phyloP scores from a whole-genome alignment of 768 basidiomycete species.

The Suillus variegatus region DNA sequence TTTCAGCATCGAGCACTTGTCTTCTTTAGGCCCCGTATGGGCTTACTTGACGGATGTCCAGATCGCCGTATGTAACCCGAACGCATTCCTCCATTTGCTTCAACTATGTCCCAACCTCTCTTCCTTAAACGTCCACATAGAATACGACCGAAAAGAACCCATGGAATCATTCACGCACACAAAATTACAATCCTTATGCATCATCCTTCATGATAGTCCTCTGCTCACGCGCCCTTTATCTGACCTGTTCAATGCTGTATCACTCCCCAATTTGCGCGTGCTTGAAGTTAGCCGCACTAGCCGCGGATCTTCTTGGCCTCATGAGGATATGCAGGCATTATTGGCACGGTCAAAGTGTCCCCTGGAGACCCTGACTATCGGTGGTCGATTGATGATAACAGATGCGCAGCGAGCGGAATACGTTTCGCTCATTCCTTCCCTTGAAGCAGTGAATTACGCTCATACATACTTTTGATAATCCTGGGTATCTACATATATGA shows the following conservation, averaged over 20 bases:
- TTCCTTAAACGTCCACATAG: neutral
- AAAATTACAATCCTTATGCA: slow-evolving; percentile 13
- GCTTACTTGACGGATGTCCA: slow-evolving; percentile 16
- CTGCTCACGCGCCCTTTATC: neutral
- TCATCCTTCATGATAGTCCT: slow-evolving; percentile 3
- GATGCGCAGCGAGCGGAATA: slow-evolving; percentile 18
- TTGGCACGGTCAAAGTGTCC: slow-evolving; percentile 21
- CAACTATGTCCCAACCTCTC: slow-evolving; percentile 19
- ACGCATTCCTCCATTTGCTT: slow-evolving; percentile 14
- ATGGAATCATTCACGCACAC: slow-evolving; percentile 9
- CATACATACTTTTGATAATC: no score
- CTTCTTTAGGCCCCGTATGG: slow-evolving; percentile 19
- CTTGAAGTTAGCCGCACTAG: slow-evolving; percentile 6
- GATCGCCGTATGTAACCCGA: neutral
- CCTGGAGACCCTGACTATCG: slow-evolving; percentile 20
- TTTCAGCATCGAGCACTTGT: slow-evolving; percentile 8
- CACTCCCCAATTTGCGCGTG: slow-evolving; percentile 14
- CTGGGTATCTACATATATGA: no score
- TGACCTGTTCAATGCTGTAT: slow-evolving; percentile 15
- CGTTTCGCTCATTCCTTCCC: slow-evolving; percentile 19
- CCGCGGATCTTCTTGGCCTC: slow-evolving; percentile 12
- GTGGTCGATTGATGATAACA: slow-evolving; percentile 12
- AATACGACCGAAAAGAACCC: no score
- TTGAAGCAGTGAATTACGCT: neutral
- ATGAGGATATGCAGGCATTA: slow-evolving; percentile 18